Conservation (phyloP, 2,329 filamentous ascomycete species). For the Alternaria incomplexa region DNA sequence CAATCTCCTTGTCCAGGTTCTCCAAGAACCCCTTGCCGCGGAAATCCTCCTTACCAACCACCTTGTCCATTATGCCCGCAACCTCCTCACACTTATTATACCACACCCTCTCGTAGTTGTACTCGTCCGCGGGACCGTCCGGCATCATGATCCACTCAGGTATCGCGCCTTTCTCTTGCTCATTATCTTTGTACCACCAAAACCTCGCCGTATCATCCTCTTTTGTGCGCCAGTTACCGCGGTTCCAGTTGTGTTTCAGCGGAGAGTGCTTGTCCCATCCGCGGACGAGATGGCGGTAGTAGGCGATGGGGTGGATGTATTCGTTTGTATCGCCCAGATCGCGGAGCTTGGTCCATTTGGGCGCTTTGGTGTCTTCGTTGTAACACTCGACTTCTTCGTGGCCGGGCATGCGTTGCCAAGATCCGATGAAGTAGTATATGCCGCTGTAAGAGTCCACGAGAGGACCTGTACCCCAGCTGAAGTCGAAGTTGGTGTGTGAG, state of each 20-base stretch:
- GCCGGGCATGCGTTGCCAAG: conserved; percentile 52
- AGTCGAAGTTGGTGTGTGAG: conserved; percentile 44
- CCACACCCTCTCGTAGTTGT: conserved; percentile 40
- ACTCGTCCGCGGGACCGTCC: conserved; percentile 16
- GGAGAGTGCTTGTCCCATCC: conserved; percentile 33
- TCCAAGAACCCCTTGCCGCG: conserved; percentile 31
- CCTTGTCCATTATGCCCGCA: conserved; percentile 12
- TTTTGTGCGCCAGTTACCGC: conserved; percentile 18
- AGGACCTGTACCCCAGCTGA: conserved; percentile 57
- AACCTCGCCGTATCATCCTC: conserved; percentile 26
- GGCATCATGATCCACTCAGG: conserved; percentile 42
- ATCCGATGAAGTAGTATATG: conserved; percentile 52
- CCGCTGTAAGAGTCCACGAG: conserved; percentile 50
- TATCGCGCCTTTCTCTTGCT: conserved; percentile 19
- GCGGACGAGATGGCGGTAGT: conserved; percentile 33
- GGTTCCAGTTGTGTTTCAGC: conserved; percentile 27
- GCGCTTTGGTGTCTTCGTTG: conserved; percentile 39
- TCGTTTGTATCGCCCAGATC: conserved; percentile 55
- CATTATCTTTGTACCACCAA: conserved; percentile 36
- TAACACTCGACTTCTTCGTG: conserved; percentile 48
- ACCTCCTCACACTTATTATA: conserved; percentile 35
- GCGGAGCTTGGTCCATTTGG: conserved; percentile 45
- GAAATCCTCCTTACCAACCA: conserved; percentile 17
- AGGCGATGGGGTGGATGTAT: conserved; percentile 56
- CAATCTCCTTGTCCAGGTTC: conserved; percentile 30